A percentile compares a stretch with the other conserved stretches of the same genome.
Evolutionary conservation across 257 asterid species (phyloP).

Genomic region (Ophiorrhiza pumila): DNA sequence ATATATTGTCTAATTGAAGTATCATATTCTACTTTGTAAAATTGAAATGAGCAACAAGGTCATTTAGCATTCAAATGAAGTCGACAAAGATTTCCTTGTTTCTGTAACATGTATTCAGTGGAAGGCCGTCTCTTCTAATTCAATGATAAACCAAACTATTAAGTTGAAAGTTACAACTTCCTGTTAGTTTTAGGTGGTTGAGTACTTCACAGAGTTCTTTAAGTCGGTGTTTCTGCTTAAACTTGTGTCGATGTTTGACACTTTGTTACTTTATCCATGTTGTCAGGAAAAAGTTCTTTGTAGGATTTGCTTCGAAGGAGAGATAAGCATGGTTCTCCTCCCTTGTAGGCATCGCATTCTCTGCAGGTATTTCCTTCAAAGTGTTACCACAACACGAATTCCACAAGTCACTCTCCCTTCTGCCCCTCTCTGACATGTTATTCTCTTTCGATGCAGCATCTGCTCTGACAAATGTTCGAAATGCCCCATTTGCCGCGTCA

Average conservation of each 20-base stretch:
- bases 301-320: constrained; percentile 92
- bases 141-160: not conserved
- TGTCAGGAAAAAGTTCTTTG: constrained; percentile 90
- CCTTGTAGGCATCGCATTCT: constrained; percentile 96
- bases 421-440: constrained; percentile 2
- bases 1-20: not conserved
- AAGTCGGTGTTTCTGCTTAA: not conserved
- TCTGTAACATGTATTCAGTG: not conserved
- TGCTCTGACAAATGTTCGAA: constrained; percentile 83
- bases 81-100: not conserved
- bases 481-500: constrained; percentile 86
- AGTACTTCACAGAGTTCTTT: not conserved
- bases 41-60: not conserved
- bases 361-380: constrained; percentile 60
- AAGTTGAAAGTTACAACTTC: not conserved
- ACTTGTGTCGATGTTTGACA: not conserved
- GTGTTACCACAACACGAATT: not conserved
- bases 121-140: not conserved
- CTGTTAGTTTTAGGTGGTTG: not conserved
- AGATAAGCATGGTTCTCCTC: constrained; percentile 84
- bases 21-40: not conserved
- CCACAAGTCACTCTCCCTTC: constrained; percentile 4
- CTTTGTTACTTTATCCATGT: not conserved
- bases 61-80: not conserved
- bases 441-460: constrained; percentile 43